Percentiles rank a stretch among this genome's conserved stretches.
Evolutionary conservation across 2,329 filamentous ascomycete species (phyloP).

Genomic region (Trichoderma hamatum): DNA sequence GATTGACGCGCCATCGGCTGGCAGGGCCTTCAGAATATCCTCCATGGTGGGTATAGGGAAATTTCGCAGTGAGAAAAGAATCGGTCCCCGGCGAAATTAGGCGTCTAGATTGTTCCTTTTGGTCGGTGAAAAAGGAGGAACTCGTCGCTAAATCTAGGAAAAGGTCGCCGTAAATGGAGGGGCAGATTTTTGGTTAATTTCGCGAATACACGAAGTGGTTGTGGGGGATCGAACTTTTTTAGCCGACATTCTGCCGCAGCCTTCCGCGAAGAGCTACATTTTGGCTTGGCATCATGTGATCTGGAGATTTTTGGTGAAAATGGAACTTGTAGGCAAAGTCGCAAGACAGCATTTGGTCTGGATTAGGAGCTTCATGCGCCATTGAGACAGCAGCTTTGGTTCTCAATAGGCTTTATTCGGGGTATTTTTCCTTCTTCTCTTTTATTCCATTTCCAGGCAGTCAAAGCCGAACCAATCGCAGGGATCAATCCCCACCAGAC

Average conservation of each 20-base stretch:
- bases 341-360: not conserved
- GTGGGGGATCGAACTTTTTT: constrained; percentile 37
- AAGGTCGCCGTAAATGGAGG: constrained; percentile 43
- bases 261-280: not conserved
- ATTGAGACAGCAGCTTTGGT: not conserved
- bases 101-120: not conserved
- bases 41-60: constrained; percentile 38
- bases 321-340: not conserved
- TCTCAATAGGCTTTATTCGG: not conserved
- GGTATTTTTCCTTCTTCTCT: not conserved
- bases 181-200: constrained; percentile 49
- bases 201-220: constrained; percentile 43
- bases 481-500: not conserved
- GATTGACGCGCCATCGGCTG: constrained; percentile 73
- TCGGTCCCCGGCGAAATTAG: constrained; percentile 7
- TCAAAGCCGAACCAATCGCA: not conserved
- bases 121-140: not conserved
- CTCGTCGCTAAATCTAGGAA: constrained; percentile 26
- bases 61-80: constrained; percentile 1
- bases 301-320: constrained; percentile 37
- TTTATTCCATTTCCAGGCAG: not conserved
- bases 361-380: not conserved
- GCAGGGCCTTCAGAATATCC: constrained; percentile 54
- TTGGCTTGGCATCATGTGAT: constrained; percentile 43
- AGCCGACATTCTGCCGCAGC: constrained; percentile 42